These are phyloP conservation scores for Colletotrichum destructivum DNA, from an alignment of 2,329 filamentous ascomycete species.

Conservation along the genomic window DNA sequence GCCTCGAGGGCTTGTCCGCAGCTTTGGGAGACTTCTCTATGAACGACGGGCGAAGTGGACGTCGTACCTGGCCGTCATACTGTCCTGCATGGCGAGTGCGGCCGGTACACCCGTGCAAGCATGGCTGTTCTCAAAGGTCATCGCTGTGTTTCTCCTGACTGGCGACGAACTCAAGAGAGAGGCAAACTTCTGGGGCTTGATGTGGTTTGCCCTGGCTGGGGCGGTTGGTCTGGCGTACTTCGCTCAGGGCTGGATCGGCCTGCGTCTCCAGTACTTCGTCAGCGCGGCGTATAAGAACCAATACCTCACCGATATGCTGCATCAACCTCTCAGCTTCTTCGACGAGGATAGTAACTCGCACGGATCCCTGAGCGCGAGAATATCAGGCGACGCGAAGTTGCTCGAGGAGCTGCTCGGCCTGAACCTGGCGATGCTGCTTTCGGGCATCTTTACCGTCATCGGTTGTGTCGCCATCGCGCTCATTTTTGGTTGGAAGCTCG, in stretches of 20 bases:
- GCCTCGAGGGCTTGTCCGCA: slow-evolving; percentile 32
- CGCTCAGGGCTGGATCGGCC: slow-evolving; percentile 45
- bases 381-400: slow-evolving; percentile 51
- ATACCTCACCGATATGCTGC: slow-evolving; percentile 50
- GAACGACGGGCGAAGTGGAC: slow-evolving; percentile 46
- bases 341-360: slow-evolving; percentile 50
- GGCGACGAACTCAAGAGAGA: slow-evolving; percentile 34
- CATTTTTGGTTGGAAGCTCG: slow-evolving; percentile 56
- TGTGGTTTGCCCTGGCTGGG: slow-evolving; percentile 51
- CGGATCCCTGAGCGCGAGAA: slow-evolving; percentile 47
- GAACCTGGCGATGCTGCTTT: slow-evolving; percentile 50
- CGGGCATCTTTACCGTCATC: slow-evolving; percentile 49
- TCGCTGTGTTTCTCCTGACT: slow-evolving; percentile 47
- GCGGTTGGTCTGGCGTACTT: slow-evolving; percentile 50
- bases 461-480: slow-evolving; percentile 51
- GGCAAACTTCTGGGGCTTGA: slow-evolving; percentile 50
- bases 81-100: slow-evolving; percentile 47
- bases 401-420: slow-evolving; percentile 52
- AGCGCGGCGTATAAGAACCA: slow-evolving; percentile 44
- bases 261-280: slow-evolving; percentile 37
- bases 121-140: slow-evolving; percentile 50
- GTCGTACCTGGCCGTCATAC: slow-evolving; percentile 45
- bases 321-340: slow-evolving; percentile 50
- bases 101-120: slow-evolving; percentile 49
- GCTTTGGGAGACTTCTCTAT: slow-evolving; percentile 43